phyloP scores from a whole-genome alignment of 2,329 filamentous ascomycete species.

The Dothidotthia symphoricarpi region DNA sequence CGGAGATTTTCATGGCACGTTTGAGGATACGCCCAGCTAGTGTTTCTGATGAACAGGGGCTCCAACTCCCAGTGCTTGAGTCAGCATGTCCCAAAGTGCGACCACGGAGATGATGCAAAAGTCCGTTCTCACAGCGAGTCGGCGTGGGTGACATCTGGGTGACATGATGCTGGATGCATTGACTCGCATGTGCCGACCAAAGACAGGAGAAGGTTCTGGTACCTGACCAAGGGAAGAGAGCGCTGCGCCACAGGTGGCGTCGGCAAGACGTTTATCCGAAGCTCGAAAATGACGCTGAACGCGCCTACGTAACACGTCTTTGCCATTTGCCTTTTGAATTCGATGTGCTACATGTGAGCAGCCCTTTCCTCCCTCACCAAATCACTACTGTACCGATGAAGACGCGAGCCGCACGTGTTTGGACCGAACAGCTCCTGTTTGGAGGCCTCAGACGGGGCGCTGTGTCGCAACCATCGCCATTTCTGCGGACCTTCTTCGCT shows the following conservation, averaged over 20 bases:
- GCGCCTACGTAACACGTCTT: too few species aligned
- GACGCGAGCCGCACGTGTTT: constrained; percentile 22
- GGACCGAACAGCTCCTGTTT: constrained; percentile 26
- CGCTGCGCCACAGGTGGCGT: too few species aligned
- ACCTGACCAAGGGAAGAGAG: too few species aligned
- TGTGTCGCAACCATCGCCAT: constrained; percentile 4
- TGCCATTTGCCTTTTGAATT: too few species aligned
- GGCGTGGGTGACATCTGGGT: too few species aligned
- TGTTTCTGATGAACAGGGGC: too few species aligned
- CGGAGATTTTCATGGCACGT: constrained; percentile 9
- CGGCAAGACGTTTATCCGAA: background rate
- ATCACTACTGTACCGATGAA: constrained; percentile 19
- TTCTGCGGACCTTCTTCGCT: constrained; percentile 32
- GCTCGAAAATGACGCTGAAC: background rate
- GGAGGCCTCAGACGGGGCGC: constrained; percentile 12
- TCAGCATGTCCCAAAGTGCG: too few species aligned
- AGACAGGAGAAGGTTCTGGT: too few species aligned
- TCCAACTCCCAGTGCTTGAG: background rate
- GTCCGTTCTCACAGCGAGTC: too few species aligned
- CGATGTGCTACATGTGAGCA: constrained; percentile 4
- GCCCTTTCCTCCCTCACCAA: background rate
- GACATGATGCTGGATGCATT: too few species aligned
- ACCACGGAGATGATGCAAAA: constrained; percentile 1
- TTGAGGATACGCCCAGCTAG: background rate
- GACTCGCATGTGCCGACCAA: too few species aligned